Conservation (phyloP, 2,329 filamentous ascomycete species). For the Ascochyta lentis region DNA sequence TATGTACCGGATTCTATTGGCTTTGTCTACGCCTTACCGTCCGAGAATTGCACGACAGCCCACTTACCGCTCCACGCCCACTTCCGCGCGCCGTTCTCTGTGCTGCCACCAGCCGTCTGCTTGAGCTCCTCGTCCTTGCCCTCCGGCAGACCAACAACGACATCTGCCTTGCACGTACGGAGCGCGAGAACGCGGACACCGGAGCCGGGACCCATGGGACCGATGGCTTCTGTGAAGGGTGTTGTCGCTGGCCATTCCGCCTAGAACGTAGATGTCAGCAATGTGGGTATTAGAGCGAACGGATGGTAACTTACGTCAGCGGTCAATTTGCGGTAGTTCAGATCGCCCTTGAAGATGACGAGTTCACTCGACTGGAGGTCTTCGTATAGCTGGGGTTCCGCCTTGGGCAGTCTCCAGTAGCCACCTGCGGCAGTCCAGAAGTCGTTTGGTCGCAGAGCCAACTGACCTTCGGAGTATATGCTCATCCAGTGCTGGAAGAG, state of each 20-base stretch:
- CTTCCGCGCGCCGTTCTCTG: slow-evolving; percentile 72
- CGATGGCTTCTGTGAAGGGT: slow-evolving; percentile 82
- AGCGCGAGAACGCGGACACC: slow-evolving; percentile 85
- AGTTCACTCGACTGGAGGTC: slow-evolving; percentile 85
- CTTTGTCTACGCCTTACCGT: slow-evolving; percentile 62
- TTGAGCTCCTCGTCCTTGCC: slow-evolving; percentile 85
- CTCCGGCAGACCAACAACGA: slow-evolving; percentile 83
- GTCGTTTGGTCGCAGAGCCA: slow-evolving; percentile 80
- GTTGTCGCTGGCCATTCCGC: slow-evolving; percentile 86
- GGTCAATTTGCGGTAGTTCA: slow-evolving; percentile 94
- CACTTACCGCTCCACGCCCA: slow-evolving; percentile 98
- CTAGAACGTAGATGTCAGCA: slow-evolving; percentile 49
- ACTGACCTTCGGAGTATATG: slow-evolving; percentile 81
- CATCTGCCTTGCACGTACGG: slow-evolving; percentile 95
- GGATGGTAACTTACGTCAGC: slow-evolving; percentile 72
- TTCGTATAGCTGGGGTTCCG: slow-evolving; percentile 70
- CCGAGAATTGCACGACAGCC: slow-evolving; percentile 88
- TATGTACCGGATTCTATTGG: too few species aligned
- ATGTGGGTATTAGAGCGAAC: not conserved
- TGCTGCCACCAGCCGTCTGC: slow-evolving; percentile 71
- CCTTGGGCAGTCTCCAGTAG: slow-evolving; percentile 83
- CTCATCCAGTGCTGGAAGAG: slow-evolving; percentile 82
- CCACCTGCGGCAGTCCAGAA: slow-evolving; percentile 92
- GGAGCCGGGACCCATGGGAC: slow-evolving; percentile 80
- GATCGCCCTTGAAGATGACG: slow-evolving; percentile 94